Evolutionary conservation across 228 moss, liverwort and hornwort genomes (phyloP), one percentile per base, ranked within the genome.

Genomic region (Sphagnum fallax): DNA sequence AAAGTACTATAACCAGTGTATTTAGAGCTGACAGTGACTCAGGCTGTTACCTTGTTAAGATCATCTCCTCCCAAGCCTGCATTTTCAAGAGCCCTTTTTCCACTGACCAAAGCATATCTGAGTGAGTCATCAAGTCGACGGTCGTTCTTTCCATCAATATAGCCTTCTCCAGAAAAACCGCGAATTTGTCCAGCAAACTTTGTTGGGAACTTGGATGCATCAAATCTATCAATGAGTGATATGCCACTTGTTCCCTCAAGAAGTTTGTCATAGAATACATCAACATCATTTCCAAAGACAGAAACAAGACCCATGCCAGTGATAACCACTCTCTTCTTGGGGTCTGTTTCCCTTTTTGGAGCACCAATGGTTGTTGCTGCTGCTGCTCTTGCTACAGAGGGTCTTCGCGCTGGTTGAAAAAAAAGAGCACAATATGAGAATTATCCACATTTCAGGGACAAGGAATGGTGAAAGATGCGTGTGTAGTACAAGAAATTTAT

Each of bases 301-400:
- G 96, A 97, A 50, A 97, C 96, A 15, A 97, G 79, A 52, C 96
- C 96, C 93, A 97, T 91, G 60, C 96, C 96, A 16, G 96, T 97
- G 58, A 97, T 87, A 70, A 97, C 96, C 72, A 97, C 96, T 68
- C 96, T 75, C 83, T 93, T 97, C 90, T 93, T 97, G 18, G 88
- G 88, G 70, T 89, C 88, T 62, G 76, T 83, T 71, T 89, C 88
- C 60, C 88, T 80, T 67, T 83, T 89, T 5, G 85, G 88, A 5
- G 88, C 85, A 62, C 71, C 70, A 32, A 32, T 32, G 32, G 32
- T 32, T 32, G 32, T 55, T 53, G 71, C 79, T 10, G 78, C 66
- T 48, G 80, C 73, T 13, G 86, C 77, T 53, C 86, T 73, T 65
- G 64, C 76, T 66, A 78, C 71, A 9, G 67, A 53, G 18, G n/a